Evolutionary conservation across 1,284 basidiomycete genomes (phyloP), one percentile per base, ranked within the genome.

Genomic region (Gomphus bonarii): DNA sequence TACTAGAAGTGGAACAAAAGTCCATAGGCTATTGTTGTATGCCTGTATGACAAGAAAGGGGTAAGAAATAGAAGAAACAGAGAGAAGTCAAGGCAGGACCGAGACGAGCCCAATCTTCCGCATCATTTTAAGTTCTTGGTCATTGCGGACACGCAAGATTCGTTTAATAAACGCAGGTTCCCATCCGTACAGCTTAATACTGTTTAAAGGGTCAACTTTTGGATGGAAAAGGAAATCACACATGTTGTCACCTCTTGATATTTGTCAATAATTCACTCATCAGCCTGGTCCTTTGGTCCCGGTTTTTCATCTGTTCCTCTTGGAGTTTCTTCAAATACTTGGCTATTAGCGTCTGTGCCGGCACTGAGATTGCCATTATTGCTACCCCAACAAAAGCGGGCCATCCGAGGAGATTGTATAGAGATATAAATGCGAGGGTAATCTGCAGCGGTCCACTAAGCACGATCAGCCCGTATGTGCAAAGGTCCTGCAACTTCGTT

Each of bases 391-490:
- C 87, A 64, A 97, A 94, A 0, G 90, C 86, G 16, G 90, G 80
- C 91, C 91, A 95, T 3, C 94, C 95, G 20, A 97, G 80, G 20
- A 97, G 81, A 61, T 83, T 77, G 68, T 93, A 93, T 3, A 98
- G 76, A 6, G 90, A 94, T 36, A 97, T 70, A 68, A 98, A 97
- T 0, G 95, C 94, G 12, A 97, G 75, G 7, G 74, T 79, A 62
- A 97, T 91, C 83, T 91, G 84, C 62, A 84, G 75, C 5, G 85
- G 85, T 3, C 83, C 85, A 2, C 84, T 87, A 58, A 88, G 72
- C 3, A 78, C 73, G 47, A 88, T 85, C 20, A 89, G 69, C 1
- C 81, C 87, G 65, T 91, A 93, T 1, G 88, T 85, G 66, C 88
- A 89, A 40, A 95, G 75, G 66, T 97, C 94, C 64, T 93, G 91